phyloP scores from a whole-genome alignment of 768 basidiomycete species.

The Chlorophyllum brunneum region DNA sequence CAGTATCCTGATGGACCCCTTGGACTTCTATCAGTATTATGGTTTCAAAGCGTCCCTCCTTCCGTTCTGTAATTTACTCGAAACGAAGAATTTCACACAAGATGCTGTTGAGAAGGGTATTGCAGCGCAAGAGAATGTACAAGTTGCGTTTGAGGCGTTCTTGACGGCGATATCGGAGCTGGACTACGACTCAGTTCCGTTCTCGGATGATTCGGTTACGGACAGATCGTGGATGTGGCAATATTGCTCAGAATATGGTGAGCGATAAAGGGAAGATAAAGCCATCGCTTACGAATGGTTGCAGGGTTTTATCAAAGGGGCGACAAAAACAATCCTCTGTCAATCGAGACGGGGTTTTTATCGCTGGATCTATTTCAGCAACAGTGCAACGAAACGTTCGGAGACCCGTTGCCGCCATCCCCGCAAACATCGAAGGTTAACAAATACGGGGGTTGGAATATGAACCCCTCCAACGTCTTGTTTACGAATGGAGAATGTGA shows the following conservation, averaged over 20 bases:
- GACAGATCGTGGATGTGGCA: conserved; percentile 52
- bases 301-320: conserved; percentile 46
- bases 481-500: conserved; percentile 48
- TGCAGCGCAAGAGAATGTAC: conserved; percentile 28
- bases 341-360: conserved; percentile 44
- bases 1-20: conserved; percentile 44
- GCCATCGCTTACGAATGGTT: background rate
- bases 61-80: conserved; percentile 45
- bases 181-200: conserved; percentile 42
- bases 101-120: conserved; percentile 35
- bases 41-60: conserved; percentile 40
- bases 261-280: background rate
- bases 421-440: conserved; percentile 42
- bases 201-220: conserved; percentile 38
- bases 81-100: conserved; percentile 39
- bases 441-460: conserved; percentile 50
- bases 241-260: conserved; percentile 50
- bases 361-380: conserved; percentile 43
- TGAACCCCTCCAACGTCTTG: conserved; percentile 44
- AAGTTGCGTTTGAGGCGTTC: conserved; percentile 36
- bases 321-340: conserved; percentile 38
- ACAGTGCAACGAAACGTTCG: conserved; percentile 39
- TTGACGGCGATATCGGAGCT: conserved; percentile 38
- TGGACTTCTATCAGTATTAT: conserved; percentile 49
- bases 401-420: conserved; percentile 30